A percentile compares a stretch with the other conserved stretches of the same genome.
These are phyloP conservation scores for Phytophthora niederhauseri DNA, from an alignment of 352 stramenopile genomes.

Conservation along the genomic window DNA sequence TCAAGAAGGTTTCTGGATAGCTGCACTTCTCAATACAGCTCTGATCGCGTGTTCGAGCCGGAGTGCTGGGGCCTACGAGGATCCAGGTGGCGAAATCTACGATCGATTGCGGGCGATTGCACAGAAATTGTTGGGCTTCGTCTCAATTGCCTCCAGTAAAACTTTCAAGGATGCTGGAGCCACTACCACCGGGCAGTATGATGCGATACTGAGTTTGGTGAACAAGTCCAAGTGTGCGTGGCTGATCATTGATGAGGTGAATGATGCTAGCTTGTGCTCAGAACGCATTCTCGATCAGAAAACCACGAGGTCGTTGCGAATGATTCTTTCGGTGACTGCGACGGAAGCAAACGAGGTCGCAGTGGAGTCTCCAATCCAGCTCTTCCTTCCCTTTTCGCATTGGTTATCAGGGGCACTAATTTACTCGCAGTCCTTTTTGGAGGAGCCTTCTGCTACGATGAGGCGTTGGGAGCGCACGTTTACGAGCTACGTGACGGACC, in stretches of 20 bases:
- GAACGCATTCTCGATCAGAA: constrained; percentile 20
- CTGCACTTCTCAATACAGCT: constrained; percentile 48
- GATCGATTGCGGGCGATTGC: constrained; percentile 18
- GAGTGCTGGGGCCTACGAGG: constrained; percentile 15
- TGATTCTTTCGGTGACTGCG: constrained; percentile 12
- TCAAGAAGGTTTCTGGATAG: constrained; percentile 42
- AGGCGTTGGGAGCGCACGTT: constrained; percentile 54
- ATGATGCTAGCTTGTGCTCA: constrained; percentile 9
- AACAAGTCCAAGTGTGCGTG: constrained; percentile 20
- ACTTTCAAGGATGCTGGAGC: background rate
- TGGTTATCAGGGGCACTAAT: constrained; percentile 40
- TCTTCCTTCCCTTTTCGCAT: constrained; percentile 38
- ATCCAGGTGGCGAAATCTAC: constrained; percentile 1
- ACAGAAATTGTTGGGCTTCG: constrained; percentile 24
- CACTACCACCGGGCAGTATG: background rate
- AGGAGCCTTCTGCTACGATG: constrained; percentile 26
- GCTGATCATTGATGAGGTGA: constrained; percentile 16
- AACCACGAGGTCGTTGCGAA: constrained; percentile 1
- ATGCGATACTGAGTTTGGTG: constrained; percentile 17
- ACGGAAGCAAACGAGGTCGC: background rate
- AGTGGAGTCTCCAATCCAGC: constrained; percentile 21
- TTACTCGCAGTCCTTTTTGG: constrained; percentile 46
- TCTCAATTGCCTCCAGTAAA: constrained; percentile 5
- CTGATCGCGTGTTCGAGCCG: constrained; percentile 35
- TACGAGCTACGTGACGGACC: constrained; percentile 40